Conservation (phyloP, 2,329 filamentous ascomycete genomes). For the Chrysosporium queenslandicum region DNA sequence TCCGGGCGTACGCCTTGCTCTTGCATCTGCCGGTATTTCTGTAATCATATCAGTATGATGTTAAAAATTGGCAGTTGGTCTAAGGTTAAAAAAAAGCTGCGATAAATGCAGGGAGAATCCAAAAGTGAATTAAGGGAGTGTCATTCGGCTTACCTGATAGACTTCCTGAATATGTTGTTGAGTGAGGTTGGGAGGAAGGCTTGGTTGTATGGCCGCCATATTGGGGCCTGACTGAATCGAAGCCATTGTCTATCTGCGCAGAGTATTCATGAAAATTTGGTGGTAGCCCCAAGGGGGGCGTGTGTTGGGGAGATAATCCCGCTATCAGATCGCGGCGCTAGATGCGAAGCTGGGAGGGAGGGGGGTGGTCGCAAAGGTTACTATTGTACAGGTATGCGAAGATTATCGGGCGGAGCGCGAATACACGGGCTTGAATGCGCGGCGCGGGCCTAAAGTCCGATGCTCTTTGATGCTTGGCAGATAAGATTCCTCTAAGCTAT, state of each 20-base stretch:
- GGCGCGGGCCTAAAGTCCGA: constrained; percentile 11
- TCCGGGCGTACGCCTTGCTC: constrained; percentile 66
- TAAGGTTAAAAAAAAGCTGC: neutral
- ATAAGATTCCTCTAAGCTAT: constrained; percentile 11
- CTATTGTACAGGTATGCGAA: constrained; percentile 10
- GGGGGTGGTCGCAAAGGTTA: constrained; percentile 6
- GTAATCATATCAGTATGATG: no score
- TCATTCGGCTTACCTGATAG: constrained; percentile 37
- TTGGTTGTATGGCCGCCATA: constrained; percentile 48
- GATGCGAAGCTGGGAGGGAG: neutral
- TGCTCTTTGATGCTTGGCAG: constrained; percentile 24
- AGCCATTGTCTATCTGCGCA: constrained; percentile 49
- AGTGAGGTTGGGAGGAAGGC: constrained; percentile 57
- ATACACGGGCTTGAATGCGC: constrained; percentile 18
- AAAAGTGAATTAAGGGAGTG: constrained; percentile 5
- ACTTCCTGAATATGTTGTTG: constrained; percentile 70
- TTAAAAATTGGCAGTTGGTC: no score
- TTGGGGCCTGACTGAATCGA: constrained; percentile 64
- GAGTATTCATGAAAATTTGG: neutral
- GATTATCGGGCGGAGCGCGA: constrained; percentile 8
- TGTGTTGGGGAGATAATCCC: neutral
- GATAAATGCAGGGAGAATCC: neutral
- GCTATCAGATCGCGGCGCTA: neutral
- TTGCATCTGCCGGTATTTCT: constrained; percentile 90
- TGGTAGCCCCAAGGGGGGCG: neutral